Base-by-base conservation (phyloP, 2,329 filamentous ascomycete genomes). In the Fusarium hainanense region DNA sequence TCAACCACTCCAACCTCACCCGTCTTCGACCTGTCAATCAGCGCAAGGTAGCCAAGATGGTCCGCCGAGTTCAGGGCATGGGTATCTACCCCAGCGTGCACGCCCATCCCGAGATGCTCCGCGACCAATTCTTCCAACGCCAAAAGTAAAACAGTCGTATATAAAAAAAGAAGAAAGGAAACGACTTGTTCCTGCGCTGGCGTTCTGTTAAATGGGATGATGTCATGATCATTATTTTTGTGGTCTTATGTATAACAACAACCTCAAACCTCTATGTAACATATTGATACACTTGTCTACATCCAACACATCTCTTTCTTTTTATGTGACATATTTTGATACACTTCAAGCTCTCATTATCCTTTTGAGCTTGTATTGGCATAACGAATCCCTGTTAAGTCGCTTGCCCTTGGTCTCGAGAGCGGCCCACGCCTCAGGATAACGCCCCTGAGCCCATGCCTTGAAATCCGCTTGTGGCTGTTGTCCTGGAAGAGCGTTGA, bases 1-100 rank as follows among this genome's bases (percentile, higher is more conserved):
- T 99, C 79, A 92, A 89, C 82, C 89, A 92, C 78, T 85, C 88
- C n/a, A 85, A 80, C 8, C 84, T 90, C 25, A 98, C 94, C 0
- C 93, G 93, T 16, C 84, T 99, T 66, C 88, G 93, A 60, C 92
- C 92, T 4, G 91, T 93, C 71, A 98, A 98, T 84, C 96, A 99
- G 84, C 88, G 96, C 72, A 94, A 92, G 82, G 89, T 99, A 77
- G 92, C 95, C 67, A 98, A 97, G 85, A 95, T 97, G 55, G 92
- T 99, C 75, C 86, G 96, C 71, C 88, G 96, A 74, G 91, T 93
- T 21, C 91, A 98, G 75, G 96, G 94, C 2, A 87, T 98, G 77
- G 96, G 96, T 18, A 84, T 98, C 65, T 94, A 98, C 87, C 96
- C 96, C 25, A 97, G 91, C 78, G 91, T 97, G 58, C 93, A 99